Evolutionary conservation across 768 basidiomycete genomes (phyloP).

Genomic region (Crassisporium funariophilum): DNA sequence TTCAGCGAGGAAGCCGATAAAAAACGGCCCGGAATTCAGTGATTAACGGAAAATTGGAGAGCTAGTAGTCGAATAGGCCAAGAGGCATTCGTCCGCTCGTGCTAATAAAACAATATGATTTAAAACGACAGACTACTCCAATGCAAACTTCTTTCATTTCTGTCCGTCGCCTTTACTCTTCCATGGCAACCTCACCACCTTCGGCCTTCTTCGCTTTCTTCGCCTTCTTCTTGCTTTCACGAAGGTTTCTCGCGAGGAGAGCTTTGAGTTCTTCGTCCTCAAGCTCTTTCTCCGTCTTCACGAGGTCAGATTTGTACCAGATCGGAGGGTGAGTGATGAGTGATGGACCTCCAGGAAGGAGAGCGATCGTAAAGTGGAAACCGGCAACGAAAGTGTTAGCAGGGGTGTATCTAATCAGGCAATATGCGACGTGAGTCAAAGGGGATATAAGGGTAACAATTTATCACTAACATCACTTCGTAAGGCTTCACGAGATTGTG

Average conservation of each 20-base stretch:
- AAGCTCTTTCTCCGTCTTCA: conserved; percentile 88
- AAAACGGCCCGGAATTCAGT: conserved; percentile 21
- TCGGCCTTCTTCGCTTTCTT: conserved; percentile 74
- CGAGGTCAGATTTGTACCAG: conserved; percentile 92
- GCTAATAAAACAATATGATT: not conserved
- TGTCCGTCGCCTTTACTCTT: conserved; percentile 30
- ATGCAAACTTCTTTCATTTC: too few species aligned
- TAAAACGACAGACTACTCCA: conserved; percentile 8
- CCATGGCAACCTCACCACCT: conserved; percentile 32
- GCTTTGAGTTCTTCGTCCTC: conserved; percentile 86
- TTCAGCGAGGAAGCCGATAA: conserved; percentile 77
- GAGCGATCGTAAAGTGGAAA: conserved; percentile 96
- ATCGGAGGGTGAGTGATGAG: conserved; percentile 85
- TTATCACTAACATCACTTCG: conserved; percentile 78
- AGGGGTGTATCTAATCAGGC: conserved; percentile 66
- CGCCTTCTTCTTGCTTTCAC: conserved; percentile 91
- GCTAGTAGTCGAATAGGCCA: not conserved
- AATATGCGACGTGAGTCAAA: conserved; percentile 4
- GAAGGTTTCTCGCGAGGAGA: conserved; percentile 73
- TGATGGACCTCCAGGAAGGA: conserved; percentile 85
- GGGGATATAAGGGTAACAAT: not conserved
- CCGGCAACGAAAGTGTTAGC: conserved; percentile 85
- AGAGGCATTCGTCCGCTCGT: too few species aligned
- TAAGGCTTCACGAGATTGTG: conserved; percentile 94
- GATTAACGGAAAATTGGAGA: not conserved